Conservation (phyloP, 176 grass and related monocot genomes). For the Triticum urartu region DNA sequence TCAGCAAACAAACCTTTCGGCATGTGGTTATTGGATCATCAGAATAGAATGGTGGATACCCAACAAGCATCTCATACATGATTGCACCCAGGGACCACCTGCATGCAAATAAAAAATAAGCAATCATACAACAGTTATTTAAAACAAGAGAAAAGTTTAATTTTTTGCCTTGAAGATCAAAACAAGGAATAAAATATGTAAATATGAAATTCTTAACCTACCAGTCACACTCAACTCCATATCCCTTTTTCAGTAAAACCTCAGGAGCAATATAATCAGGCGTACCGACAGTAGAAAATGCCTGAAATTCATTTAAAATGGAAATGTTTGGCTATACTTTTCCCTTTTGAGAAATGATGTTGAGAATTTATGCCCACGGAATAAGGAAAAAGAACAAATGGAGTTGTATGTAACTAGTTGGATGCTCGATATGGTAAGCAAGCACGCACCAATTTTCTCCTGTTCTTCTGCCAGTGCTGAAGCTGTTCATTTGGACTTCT, state of each 20-base stretch:
- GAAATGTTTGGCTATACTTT: neutral
- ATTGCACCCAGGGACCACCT: conserved; percentile 92
- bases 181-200: conserved; percentile 18
- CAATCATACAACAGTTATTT: conserved; percentile 17
- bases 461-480: conserved; percentile 67
- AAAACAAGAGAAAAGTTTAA: conserved; percentile 8
- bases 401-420: neutral
- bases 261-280: conserved; percentile 88
- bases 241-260: conserved; percentile 74
- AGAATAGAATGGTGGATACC: conserved; percentile 77
- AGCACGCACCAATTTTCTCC: conserved; percentile 52
- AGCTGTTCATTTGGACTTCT: conserved; percentile 59
- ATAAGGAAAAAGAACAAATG: neutral
- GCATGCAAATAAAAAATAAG: conserved; percentile 20
- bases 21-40: conserved; percentile 73
- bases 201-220: conserved; percentile 19
- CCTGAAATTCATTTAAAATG: conserved; percentile 43
- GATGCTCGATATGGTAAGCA: neutral
- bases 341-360: conserved; percentile 5
- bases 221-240: conserved; percentile 85
- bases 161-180: neutral
- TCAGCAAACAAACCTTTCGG: conserved; percentile 51
- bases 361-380: conserved; percentile 3
- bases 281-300: conserved; percentile 78
- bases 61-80: conserved; percentile 90